Percentiles rank a stretch among this genome's conserved stretches.
phyloP scores from a whole-genome alignment of 257 asterid genomes.

The Thymus mandschuricus region DNA sequence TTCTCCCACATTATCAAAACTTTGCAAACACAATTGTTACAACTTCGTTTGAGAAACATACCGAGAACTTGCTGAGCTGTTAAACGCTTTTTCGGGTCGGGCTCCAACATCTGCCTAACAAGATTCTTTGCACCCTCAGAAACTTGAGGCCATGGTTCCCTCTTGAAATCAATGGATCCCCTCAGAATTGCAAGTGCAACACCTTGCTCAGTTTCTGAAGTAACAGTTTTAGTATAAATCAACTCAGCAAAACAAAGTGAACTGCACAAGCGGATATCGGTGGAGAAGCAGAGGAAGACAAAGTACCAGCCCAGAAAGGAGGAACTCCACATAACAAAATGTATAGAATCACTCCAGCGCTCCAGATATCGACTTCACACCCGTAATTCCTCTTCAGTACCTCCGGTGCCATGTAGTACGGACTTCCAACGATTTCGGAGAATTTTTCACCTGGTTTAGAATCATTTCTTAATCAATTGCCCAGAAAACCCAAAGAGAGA shows the following conservation, averaged over 20 bases:
- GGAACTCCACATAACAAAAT: constrained; percentile 98
- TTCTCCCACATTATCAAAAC: constrained; percentile 30
- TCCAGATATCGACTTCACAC: constrained; percentile 95
- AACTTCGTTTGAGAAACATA: constrained; percentile 36
- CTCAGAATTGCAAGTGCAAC: constrained; percentile 90
- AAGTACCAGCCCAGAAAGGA: constrained; percentile 97
- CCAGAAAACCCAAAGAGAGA: background rate
- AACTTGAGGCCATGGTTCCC: constrained; percentile 98
- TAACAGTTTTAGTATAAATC: constrained; percentile 17
- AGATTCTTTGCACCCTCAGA: constrained; percentile 89
- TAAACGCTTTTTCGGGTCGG: constrained; percentile 84
- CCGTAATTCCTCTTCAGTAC: constrained; percentile 93
- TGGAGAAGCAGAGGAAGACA: background rate
- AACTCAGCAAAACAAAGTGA: background rate
- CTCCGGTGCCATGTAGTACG: constrained; percentile 98
- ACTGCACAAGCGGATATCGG: too few relatives aligned
- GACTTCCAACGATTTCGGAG: constrained; percentile 98
- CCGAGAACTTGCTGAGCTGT: constrained; percentile 98
- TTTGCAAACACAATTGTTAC: constrained; percentile 2
- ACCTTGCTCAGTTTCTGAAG: constrained; percentile 92
- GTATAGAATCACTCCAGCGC: constrained; percentile 96
- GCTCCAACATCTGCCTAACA: constrained; percentile 91
- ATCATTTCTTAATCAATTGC: constrained; percentile 12
- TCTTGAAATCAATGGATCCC: constrained; percentile 83
- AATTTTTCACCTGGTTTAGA: constrained; percentile 67